These are phyloP conservation scores for Psilocybe tampanensis DNA, from an alignment of 768 basidiomycete genomes.

Conservation along the genomic window DNA sequence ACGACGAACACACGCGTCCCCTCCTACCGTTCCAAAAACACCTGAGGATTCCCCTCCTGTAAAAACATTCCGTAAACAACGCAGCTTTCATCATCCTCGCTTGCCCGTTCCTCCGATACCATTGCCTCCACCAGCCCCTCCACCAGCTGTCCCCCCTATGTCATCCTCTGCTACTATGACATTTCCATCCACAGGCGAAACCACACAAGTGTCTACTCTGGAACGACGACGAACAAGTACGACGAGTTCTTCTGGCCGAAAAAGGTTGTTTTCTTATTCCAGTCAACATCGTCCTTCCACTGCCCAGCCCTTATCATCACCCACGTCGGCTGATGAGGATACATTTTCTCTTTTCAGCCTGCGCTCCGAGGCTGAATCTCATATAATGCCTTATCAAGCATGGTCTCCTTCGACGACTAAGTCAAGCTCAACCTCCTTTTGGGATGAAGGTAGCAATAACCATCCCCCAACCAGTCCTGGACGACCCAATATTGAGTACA, in stretches of 20 bases:
- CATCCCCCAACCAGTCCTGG: constrained; percentile 37
- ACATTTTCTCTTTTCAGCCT: constrained; percentile 55
- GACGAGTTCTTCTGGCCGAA: constrained; percentile 39
- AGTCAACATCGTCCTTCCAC: constrained; percentile 56
- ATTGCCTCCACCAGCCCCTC: constrained; percentile 35
- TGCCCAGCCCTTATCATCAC: constrained; percentile 34
- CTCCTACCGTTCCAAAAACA: constrained; percentile 25
- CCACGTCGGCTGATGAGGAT: constrained; percentile 47
- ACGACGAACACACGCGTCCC: constrained; percentile 31
- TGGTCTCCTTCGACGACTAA: constrained; percentile 23
- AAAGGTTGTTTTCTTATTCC: constrained; percentile 67
- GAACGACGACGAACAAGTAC: constrained; percentile 30
- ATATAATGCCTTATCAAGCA: constrained; percentile 23
- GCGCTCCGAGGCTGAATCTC: constrained; percentile 44
- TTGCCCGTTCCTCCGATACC: constrained; percentile 57
- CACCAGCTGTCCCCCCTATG: constrained; percentile 31
- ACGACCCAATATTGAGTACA: constrained; percentile 44
- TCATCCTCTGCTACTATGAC: constrained; percentile 22
- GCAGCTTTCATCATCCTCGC: constrained; percentile 63
- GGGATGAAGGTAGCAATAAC: constrained; percentile 48
- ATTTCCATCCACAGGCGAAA: constrained; percentile 23
- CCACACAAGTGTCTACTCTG: constrained; percentile 13
- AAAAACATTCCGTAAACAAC: constrained; percentile 52
- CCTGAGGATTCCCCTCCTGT: constrained; percentile 31
- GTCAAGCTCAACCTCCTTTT: constrained; percentile 35